These are phyloP conservation scores for Hamigera avellanea DNA, from an alignment of 495 filamentous ascomycete species.

Conservation along the genomic window DNA sequence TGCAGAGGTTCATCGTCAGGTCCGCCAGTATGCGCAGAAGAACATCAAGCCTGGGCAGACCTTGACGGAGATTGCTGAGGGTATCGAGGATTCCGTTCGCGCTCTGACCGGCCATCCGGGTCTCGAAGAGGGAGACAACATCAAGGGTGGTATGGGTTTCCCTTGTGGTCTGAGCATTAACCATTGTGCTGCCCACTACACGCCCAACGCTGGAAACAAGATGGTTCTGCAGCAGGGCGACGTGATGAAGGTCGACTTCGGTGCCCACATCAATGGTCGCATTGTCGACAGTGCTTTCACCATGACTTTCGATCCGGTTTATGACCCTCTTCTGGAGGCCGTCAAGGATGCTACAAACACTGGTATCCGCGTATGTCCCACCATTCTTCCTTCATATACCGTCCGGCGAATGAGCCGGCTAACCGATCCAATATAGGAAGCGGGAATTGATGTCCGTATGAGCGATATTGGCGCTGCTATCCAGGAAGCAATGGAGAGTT, in stretches of 20 bases:
- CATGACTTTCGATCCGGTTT: slow-evolving; percentile 73
- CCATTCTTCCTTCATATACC: background rate
- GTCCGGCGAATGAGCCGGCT: too few relatives aligned
- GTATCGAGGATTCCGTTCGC: slow-evolving; percentile 76
- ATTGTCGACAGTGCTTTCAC: slow-evolving; percentile 95
- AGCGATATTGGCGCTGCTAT: slow-evolving; percentile 66
- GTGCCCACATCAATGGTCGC: slow-evolving; percentile 79
- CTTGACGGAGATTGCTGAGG: slow-evolving; percentile 71
- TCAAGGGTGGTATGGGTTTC: slow-evolving; percentile 79
- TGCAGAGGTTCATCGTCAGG: slow-evolving; percentile 80
- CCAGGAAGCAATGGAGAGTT: slow-evolving; percentile 84
- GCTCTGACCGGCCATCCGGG: slow-evolving; percentile 69
- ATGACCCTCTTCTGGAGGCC: slow-evolving; percentile 71
- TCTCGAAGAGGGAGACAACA: slow-evolving; percentile 64
- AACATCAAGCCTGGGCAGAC: slow-evolving; percentile 72
- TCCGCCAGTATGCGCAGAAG: slow-evolving; percentile 71
- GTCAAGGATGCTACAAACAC: slow-evolving; percentile 83
- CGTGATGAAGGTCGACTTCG: slow-evolving; percentile 91
- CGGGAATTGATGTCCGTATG: slow-evolving; percentile 72
- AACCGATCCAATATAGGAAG: slow-evolving; percentile 34
- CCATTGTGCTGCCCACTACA: slow-evolving; percentile 82
- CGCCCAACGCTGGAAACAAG: slow-evolving; percentile 85
- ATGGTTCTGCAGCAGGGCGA: slow-evolving; percentile 67
- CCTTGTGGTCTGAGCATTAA: slow-evolving; percentile 80
- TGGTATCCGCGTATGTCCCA: slow-evolving; percentile 47